Evolutionary conservation across 768 basidiomycete species (phyloP).

Genomic region (Termitomyces sp.): DNA sequence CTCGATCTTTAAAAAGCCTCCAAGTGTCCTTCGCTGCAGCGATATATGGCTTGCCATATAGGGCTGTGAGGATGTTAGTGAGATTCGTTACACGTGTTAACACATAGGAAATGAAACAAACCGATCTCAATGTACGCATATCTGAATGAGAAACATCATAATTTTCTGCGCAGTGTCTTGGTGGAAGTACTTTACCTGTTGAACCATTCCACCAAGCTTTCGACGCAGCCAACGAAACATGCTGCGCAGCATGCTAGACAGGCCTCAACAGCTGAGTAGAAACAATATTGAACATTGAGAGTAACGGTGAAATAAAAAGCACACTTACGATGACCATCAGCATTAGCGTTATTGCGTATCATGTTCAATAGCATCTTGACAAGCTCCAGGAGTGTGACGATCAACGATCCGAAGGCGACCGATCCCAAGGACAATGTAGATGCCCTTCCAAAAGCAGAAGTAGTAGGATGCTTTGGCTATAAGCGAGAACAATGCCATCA

Average conservation of each 20-base stretch:
- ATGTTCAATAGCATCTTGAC: conserved; percentile 55
- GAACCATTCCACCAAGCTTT: conserved; percentile 70
- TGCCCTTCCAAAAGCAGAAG: conserved; percentile 66
- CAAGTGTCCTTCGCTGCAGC: conserved; percentile 81
- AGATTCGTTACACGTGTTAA: background rate
- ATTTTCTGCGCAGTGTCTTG: background rate
- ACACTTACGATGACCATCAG: conserved; percentile 60
- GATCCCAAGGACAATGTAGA: conserved; percentile 78
- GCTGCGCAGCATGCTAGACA: conserved; percentile 75
- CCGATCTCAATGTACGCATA: conserved; percentile 84
- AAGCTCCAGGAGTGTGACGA: conserved; percentile 76
- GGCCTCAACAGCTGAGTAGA: conserved; percentile 54
- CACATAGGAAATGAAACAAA: conserved; percentile 18
- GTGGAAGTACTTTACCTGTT: conserved; percentile 44
- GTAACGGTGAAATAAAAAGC: background rate
- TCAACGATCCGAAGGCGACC: conserved; percentile 79
- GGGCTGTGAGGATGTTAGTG: conserved; percentile 33
- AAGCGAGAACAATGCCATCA: background rate
- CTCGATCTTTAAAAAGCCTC: conserved; percentile 70
- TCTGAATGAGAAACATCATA: conserved; percentile 24
- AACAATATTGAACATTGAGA: background rate
- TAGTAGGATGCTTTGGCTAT: conserved; percentile 66
- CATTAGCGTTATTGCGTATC: conserved; percentile 51
- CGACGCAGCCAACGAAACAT: conserved; percentile 71
- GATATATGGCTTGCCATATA: conserved; percentile 84